Evolutionary conservation across 768 basidiomycete species (phyloP).

Genomic region (Hericium rajendrae): DNA sequence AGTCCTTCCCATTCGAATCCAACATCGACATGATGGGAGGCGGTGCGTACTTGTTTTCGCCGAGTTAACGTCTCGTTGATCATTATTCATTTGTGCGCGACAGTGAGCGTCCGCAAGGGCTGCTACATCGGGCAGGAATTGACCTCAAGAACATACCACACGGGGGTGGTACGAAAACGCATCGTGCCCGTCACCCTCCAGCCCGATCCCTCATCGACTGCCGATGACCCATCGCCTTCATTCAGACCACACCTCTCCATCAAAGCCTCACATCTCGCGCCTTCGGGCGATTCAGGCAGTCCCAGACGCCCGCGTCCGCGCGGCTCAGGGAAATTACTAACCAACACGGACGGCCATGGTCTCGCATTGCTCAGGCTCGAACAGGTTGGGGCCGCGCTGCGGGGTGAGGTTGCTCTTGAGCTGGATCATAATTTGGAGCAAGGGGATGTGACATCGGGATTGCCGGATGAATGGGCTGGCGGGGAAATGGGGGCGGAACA

Average conservation of each 20-base stretch:
- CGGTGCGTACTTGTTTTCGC: constrained; percentile 33
- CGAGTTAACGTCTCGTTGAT: constrained; percentile 2
- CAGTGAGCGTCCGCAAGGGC: constrained; percentile 95
- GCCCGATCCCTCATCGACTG: constrained; percentile 25
- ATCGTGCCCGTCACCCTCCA: constrained; percentile 72
- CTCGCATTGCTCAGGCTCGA: constrained; percentile 77
- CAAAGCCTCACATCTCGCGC: constrained; percentile 18
- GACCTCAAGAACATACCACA: constrained; percentile 94
- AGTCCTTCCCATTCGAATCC: constrained; percentile 88
- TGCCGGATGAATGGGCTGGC: neutral
- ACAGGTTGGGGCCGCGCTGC: constrained; percentile 47
- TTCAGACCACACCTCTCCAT: constrained; percentile 19
- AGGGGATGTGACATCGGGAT: neutral
- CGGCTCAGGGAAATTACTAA: constrained; percentile 68
- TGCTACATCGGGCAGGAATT: constrained; percentile 98
- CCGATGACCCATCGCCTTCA: neutral
- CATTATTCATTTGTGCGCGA: neutral
- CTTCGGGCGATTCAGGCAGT: constrained; percentile 20
- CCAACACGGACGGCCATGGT: constrained; percentile 47
- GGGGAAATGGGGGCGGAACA: constrained; percentile 9
- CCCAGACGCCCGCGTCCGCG: constrained; percentile 42
- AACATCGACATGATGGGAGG: constrained; percentile 94
- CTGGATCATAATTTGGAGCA: constrained; percentile 12
- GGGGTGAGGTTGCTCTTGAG: constrained; percentile 36
- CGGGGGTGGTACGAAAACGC: constrained; percentile 82